Evolutionary conservation across 805 yeast species (phyloP), one percentile per base, ranked within the genome.

Genomic region (Candida koratica): DNA sequence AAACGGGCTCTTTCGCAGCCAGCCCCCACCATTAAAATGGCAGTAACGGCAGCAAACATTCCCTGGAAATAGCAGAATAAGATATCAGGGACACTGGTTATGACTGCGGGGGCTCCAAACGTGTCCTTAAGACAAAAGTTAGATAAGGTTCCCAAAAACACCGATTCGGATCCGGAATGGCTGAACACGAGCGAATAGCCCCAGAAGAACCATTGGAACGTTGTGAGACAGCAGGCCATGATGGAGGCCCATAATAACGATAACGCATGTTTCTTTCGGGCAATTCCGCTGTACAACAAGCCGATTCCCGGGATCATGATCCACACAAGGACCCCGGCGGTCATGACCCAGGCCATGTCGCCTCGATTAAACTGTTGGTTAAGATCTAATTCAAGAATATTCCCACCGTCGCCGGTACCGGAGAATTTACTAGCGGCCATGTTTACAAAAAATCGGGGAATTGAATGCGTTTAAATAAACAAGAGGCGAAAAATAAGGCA

Each of bases 191-290:
- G 72, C 10, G 97, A 85, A 63, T 84, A 90, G 44, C 97, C 98
- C 96, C 97, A 88, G 69, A 88, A 89, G 64, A 88, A 93, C 97
- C 98, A 90, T 61, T 93, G 96, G 75, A 93, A 87, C 1, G 84
- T 64, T 6, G 88, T 79, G 20, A 90, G 67, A 48, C 93, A 80
- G 14, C 79, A 79, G 14, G 94, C 87, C 84, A 87, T 88, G 56
- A 93, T 66, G 5, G 96, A 81, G 16, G 96, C 93, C 97, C 97
- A 93, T 35, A 93, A 66, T 35, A 93, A 69, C 6, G 97, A 85
- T 37, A 93, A 67, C n/a, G 97, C 96, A 53, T 93, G 97, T 61
- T 89, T 86, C 62, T 90, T 90, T 61, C 98, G 79, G 11, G 96
- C 81, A 44, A 93, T 67, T 47, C 98, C 98, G 23, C 96, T 86